Conservation (phyloP, 352 stramenopile species). For the Pythium grandisporangium region DNA sequence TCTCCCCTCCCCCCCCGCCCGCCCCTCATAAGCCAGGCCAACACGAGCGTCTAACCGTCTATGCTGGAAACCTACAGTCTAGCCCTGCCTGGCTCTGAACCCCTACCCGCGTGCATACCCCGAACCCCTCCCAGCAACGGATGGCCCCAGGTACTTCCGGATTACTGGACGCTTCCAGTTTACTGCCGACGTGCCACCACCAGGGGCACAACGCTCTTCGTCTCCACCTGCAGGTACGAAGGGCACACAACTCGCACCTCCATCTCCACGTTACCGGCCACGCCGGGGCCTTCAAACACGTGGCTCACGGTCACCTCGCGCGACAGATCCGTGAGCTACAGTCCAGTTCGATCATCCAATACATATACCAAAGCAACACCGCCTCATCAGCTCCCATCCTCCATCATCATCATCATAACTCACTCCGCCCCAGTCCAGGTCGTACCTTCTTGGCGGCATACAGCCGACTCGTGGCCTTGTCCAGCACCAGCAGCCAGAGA, state of each 20-base stretch:
- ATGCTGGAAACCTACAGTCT: no score
- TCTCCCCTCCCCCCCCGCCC: no score
- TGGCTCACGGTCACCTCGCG: conserved; percentile 34
- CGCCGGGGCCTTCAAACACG: conserved; percentile 55
- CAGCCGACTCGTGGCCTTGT: conserved; percentile 44
- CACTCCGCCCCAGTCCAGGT: not conserved
- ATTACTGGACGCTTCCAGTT: conserved; percentile 5
- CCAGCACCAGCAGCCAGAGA: conserved; percentile 59
- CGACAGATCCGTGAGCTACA: conserved; percentile 41
- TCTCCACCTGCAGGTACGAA: conserved; percentile 50
- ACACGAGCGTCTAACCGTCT: no score
- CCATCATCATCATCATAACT: no score
- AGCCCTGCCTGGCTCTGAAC: no score
- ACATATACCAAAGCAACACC: no score
- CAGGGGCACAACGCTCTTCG: conserved; percentile 23
- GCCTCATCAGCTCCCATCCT: no score
- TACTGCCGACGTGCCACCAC: conserved; percentile 23
- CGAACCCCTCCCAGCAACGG: no score
- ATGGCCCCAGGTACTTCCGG: not conserved
- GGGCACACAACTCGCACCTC: conserved; percentile 65
- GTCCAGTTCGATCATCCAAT: no score
- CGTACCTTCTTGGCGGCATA: conserved; percentile 65
- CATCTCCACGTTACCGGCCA: conserved; percentile 62
- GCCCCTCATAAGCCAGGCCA: no score
- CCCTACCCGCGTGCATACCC: no score